Base-by-base conservation (phyloP, 805 yeast species). In the Vanderwaltozyma verrucispora region DNA sequence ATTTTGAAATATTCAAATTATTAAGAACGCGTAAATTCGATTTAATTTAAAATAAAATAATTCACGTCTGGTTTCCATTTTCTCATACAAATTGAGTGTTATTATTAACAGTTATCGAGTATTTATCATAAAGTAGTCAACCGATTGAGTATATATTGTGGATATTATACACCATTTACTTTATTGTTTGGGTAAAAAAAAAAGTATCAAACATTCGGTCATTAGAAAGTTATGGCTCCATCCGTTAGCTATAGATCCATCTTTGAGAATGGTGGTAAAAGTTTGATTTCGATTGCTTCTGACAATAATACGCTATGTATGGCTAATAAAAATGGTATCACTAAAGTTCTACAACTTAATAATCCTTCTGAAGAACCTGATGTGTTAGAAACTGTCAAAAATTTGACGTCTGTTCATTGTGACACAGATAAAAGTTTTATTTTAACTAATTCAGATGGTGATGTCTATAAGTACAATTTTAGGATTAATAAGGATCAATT, bases 361-460 rank as follows among this genome's bases (percentile, higher is more conserved):
- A 65, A 67, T 19, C 69, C 74, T 1, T 75, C 75, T 32, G 65
- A 71, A 36, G 85, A 79, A 51, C 85, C 86, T 3, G 72, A 65
- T 20, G 68, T 79, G 6, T 45, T 76, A 8, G 82, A 78, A 45
- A 66, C 69, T 4, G 45, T 64, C 9, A 71, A 68, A 17, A 64
- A 67, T 34, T 48, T 74, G 33, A 70, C 76, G 1, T 60, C 73
- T 0, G 33, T 53, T 5, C 37, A 31, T 25, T 38, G 49, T 30
- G 38, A 43, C 14, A 40, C 50, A 2, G 35, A 44, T 18, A 18
- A 36, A 8, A 37, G 42, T 14, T 52, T 48, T 40, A 32, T 56
- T 11, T 25, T 56, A 26, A 49, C 58, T 7, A 49, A 55, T 3
- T 18, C 39, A 14, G 42, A 48, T 15, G 63, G 63, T 17, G 55